These are phyloP conservation scores for Aphanomyces invadans DNA, from an alignment of 352 stramenopile genomes.

Conservation along the genomic window DNA sequence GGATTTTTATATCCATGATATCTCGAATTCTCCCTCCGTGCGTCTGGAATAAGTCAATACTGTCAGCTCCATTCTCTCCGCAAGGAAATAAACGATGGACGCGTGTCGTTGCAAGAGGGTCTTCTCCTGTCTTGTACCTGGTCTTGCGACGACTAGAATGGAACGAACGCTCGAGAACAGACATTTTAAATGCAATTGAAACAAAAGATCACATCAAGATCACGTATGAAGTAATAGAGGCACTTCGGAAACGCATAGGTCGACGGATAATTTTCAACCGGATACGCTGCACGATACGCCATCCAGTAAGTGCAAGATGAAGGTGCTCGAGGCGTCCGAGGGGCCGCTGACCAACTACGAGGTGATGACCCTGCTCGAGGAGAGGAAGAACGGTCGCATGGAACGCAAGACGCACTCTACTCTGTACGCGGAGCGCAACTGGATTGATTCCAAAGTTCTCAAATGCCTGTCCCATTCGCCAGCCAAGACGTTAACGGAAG, in stretches of 20 bases:
- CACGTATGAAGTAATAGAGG: no score
- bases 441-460: slow-evolving; percentile 86
- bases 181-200: slow-evolving; percentile 5
- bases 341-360: slow-evolving; percentile 71
- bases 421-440: slow-evolving; percentile 74
- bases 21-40: no score
- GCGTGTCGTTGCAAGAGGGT: no score
- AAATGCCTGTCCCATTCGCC: slow-evolving; percentile 71
- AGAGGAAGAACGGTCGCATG: slow-evolving; percentile 64
- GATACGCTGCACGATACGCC: not conserved
- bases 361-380: slow-evolving; percentile 72
- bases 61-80: no score
- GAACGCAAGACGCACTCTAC: slow-evolving; percentile 60
- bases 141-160: no score
- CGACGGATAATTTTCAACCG: not conserved
- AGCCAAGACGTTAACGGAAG: slow-evolving; percentile 42
- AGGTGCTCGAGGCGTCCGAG: slow-evolving; percentile 78
- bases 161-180: no score
- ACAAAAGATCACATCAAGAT: not conserved
- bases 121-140: no score
- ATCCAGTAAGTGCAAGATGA: slow-evolving; percentile 35
- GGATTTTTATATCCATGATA: no score
- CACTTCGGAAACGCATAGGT: no score
- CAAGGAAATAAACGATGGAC: no score
- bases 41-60: no score